phyloP scores from a whole-genome alignment of 78 protist genomes.

The Cavenderia fasciculata region DNA sequence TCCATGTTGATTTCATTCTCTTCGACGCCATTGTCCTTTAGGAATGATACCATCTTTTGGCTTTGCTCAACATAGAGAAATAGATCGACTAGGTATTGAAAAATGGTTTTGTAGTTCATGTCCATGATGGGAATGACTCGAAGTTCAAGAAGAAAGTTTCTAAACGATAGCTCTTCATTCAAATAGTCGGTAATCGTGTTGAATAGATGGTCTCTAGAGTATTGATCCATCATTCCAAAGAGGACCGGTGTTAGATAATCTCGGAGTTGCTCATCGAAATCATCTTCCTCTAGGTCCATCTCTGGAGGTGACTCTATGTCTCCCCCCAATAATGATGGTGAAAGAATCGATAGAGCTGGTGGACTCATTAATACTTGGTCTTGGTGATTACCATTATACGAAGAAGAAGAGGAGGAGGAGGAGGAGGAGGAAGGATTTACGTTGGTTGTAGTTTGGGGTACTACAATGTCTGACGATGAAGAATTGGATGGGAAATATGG shows the following conservation, averaged over 20 bases:
- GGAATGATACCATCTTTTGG: slow-evolving; percentile 19
- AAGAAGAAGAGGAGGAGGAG: too few species aligned
- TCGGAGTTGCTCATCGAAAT: slow-evolving; percentile 41
- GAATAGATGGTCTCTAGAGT: slow-evolving; percentile 12
- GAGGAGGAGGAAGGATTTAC: neutral
- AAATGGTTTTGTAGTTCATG: slow-evolving; percentile 1
- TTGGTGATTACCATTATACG: too few species aligned
- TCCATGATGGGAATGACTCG: slow-evolving; percentile 10
- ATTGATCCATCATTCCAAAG: neutral
- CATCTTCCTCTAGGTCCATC: slow-evolving; percentile 39
- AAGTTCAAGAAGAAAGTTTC: slow-evolving; percentile 14
- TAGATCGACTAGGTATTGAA: slow-evolving; percentile 31
- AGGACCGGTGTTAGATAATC: slow-evolving; percentile 39
- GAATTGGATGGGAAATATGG: neutral
- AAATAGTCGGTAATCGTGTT: slow-evolving; percentile 16
- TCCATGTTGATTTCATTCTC: slow-evolving; percentile 44
- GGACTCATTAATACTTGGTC: too few species aligned
- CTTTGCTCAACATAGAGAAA: slow-evolving; percentile 24
- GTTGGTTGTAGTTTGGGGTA: slow-evolving; percentile 21
- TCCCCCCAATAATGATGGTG: neutral
- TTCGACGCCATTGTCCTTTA: slow-evolving; percentile 50
- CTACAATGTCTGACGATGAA: neutral
- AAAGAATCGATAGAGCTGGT: neutral
- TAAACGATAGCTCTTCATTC: slow-evolving; percentile 32
- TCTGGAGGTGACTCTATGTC: slow-evolving; percentile 73